phyloP scores from a whole-genome alignment of 2,329 filamentous ascomycete genomes.

The Cadophora malorum region DNA sequence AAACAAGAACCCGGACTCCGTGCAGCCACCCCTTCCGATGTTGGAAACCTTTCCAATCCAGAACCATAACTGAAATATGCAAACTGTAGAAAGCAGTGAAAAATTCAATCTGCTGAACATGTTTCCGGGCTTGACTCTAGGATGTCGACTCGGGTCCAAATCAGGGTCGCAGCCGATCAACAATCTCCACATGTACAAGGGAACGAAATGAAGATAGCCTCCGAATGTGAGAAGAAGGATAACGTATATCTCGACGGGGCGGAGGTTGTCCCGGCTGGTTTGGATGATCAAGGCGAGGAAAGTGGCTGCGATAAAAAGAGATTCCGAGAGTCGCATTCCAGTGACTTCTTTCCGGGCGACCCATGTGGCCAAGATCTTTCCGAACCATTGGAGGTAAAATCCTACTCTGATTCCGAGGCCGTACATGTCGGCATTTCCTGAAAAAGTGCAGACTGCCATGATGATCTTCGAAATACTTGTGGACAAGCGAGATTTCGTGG shows the following conservation, averaged over 20 bases:
- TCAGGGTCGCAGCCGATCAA: constrained; percentile 22
- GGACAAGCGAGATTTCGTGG: neutral
- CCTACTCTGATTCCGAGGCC: constrained; percentile 36
- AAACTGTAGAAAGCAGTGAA: constrained; percentile 23
- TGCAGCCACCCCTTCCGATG: constrained; percentile 16
- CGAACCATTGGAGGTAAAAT: constrained; percentile 34
- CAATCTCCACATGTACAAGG: constrained; percentile 29
- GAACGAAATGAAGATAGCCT: constrained; percentile 28
- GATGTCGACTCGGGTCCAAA: constrained; percentile 30
- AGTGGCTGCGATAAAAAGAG: constrained; percentile 28
- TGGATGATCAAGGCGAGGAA: constrained; percentile 30
- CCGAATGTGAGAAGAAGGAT: constrained; percentile 29
- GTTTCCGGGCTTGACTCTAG: constrained; percentile 22
- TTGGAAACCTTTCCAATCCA: constrained; percentile 22
- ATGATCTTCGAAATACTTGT: neutral
- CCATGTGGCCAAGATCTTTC: constrained; percentile 30
- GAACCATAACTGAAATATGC: constrained; percentile 32
- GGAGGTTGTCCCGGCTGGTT: constrained; percentile 15
- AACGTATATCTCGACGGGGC: constrained; percentile 31
- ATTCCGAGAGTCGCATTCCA: constrained; percentile 24
- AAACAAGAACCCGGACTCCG: constrained; percentile 31
- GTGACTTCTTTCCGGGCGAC: constrained; percentile 25
- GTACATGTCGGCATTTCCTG: constrained; percentile 35
- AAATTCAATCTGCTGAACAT: constrained; percentile 30
- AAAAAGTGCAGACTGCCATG: constrained; percentile 39